Evolutionary conservation across 2,329 filamentous ascomycete species (phyloP), one percentile per base, ranked within the genome.

Genomic region (Cladosporium colombiae): DNA sequence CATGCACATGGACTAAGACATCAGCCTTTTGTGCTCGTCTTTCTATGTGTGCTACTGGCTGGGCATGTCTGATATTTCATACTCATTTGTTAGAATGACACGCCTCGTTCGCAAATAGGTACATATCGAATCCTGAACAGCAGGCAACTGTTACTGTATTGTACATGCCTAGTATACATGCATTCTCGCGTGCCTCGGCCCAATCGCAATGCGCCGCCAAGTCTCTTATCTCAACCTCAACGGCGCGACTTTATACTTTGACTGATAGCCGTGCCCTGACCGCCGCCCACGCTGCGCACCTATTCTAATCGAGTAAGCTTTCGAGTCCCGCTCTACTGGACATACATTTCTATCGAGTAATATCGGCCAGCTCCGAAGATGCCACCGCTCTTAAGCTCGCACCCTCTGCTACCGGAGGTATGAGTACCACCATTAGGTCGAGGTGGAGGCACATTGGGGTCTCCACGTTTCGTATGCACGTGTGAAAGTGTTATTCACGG

Each of bases 301-400:
- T 46, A 56, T 63, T 56, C 31, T 33, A 29, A 63, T 63, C 61
- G 61, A 63, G 50, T 63, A 56, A 63, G 31, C 29, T 52, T 46
- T 40, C 59, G 8, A 44, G 29, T 50, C 27, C 44, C 18, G 59
- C 46, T 29, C 31, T 27, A 14, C 18, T 13, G 21, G 37, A 27
- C 37, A 6, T 23, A 23, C 25, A 25, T 63, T 63, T 46, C 35
- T n/a, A 63, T 63, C 61, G 61, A 63, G 61, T 63, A 63, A 63
- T 63, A 40, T 53, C 61, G 61, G 61, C 27, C 49, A 63, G 35
- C 61, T 63, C 61, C 61, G 61, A 13, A 11, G n/a, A 46, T 16
- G n/a, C 40, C 23, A 16, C 18, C 33, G 33, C 27, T 29, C 27
- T 31, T 33, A 29, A 29, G 25, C 27, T n/a, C 52, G 52, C 27